Evolutionary conservation across 768 basidiomycete genomes (phyloP).

Genomic region (Boletus edulis): DNA sequence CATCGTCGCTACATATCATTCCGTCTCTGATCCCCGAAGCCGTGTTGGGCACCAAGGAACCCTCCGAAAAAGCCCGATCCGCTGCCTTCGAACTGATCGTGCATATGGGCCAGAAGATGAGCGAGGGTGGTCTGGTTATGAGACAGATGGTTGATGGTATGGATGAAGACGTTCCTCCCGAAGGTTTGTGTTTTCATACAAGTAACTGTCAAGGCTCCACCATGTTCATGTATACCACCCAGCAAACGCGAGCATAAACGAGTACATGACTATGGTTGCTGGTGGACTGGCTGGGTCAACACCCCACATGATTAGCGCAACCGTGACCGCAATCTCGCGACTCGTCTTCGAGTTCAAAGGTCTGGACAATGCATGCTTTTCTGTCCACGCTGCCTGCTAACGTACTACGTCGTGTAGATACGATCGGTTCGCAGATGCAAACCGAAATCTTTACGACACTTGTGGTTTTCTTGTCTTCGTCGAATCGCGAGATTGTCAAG

Average conservation of each 20-base stretch:
- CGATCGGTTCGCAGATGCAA: conserved; percentile 68
- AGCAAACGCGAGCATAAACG: conserved; percentile 78
- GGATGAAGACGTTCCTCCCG: conserved; percentile 62
- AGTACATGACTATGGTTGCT: conserved; percentile 95
- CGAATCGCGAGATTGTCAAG: conserved; percentile 97
- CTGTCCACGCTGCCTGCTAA: background rate
- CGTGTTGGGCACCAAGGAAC: conserved; percentile 94
- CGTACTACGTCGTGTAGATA: conserved; percentile 42
- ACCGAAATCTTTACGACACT: conserved; percentile 84
- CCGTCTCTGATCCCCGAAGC: conserved; percentile 91
- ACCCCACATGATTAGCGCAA: conserved; percentile 98
- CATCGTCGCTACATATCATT: conserved; percentile 76
- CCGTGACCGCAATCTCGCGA: conserved; percentile 90
- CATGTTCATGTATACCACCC: conserved; percentile 11
- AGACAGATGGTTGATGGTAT: conserved; percentile 77
- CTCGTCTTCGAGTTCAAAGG: conserved; percentile 96
- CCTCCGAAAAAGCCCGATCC: conserved; percentile 85
- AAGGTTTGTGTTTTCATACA: conserved; percentile 30
- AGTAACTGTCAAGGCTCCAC: background rate
- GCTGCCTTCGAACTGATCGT: conserved; percentile 91
- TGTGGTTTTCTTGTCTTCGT: conserved; percentile 86
- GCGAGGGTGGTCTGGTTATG: conserved; percentile 77
- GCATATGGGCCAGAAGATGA: conserved; percentile 92
- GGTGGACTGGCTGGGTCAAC: conserved; percentile 91
- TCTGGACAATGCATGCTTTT: conserved; percentile 25